Base-by-base conservation (phyloP, 345 rosid genomes). In the Gossypium bickii region DNA sequence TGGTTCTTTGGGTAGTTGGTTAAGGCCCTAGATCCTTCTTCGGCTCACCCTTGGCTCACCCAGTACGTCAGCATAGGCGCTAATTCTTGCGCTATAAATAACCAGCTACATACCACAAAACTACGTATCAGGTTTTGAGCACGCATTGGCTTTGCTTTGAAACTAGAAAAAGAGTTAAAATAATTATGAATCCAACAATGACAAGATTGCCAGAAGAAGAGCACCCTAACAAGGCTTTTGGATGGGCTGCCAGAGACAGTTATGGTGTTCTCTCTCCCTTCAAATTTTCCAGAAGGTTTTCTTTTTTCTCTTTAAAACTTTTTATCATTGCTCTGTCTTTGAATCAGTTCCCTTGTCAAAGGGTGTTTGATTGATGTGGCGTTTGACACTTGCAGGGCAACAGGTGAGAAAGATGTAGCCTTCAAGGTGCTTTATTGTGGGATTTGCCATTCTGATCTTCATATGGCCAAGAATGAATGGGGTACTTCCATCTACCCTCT, bases 391-490 rank as follows among this genome's bases (percentile, higher is more conserved):
- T 22, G 45, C 84, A 86, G 89, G 71, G 85, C 78, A 51, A 86
- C 81, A 41, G 85, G 89, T 1, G 67, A 84, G 76, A 70, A 74
- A 7, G 77, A 74, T 61, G 77, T 74, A 38, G 71, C 70, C 3
- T 64, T 64, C 62, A 74, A 74, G 48, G 77, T 74, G 15, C 70
- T 74, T 34, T 74, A 74, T 43, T 85, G 91, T 76, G 91, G 91
- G 41, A 85, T 89, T 22, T 87, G 90, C 52, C 90, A 85, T 61
- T 57, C 86, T n/a, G 89, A 86, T 77, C 74, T 86, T 47, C 79
- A 79, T 61, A 81, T 70, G 78, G 55, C 83, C 5, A 87, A 78
- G 77, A 85, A 84, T 43, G 87, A 83, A 12, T 87, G 89, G 88
- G 89, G 88, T 0, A 6, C 12, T 25, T 67, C 85, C 3, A 29